Evolutionary conservation across 805 yeast species (phyloP).

Genomic region (Wickerhamiella shivajii): DNA sequence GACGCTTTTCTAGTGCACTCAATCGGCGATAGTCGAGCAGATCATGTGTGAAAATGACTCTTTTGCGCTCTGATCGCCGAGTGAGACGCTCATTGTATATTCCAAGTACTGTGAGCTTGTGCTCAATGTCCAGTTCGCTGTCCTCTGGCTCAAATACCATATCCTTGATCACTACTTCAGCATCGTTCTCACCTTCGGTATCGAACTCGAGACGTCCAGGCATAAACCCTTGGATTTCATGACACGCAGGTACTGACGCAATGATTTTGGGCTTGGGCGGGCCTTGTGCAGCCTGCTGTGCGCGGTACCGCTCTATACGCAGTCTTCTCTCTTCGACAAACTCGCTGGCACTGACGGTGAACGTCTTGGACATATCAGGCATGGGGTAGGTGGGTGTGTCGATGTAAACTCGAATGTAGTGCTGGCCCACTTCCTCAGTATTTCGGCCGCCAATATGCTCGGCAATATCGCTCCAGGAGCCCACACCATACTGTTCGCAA

Average conservation of each 20-base stretch:
- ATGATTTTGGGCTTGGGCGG: slow-evolving; percentile 75
- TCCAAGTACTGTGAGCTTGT: slow-evolving; percentile 74
- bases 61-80: slow-evolving; percentile 82
- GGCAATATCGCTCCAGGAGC: slow-evolving; percentile 97
- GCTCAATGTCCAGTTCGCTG: slow-evolving; percentile 70
- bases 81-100: slow-evolving; percentile 84
- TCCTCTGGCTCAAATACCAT: slow-evolving; percentile 94
- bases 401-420: slow-evolving; percentile 60
- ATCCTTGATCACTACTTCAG: slow-evolving; percentile 86
- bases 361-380: slow-evolving; percentile 68
- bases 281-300: slow-evolving; percentile 62
- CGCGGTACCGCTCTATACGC: slow-evolving; percentile 52
- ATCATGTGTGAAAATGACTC: slow-evolving; percentile 60
- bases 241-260: slow-evolving; percentile 90
- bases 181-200: slow-evolving; percentile 92
- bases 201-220: slow-evolving; percentile 97
- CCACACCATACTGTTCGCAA: slow-evolving; percentile 78
- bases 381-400: slow-evolving; percentile 66
- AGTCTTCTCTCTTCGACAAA: slow-evolving; percentile 53
- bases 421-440: slow-evolving; percentile 80
- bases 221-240: slow-evolving; percentile 95
- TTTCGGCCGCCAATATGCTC: slow-evolving; percentile 89
- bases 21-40: slow-evolving; percentile 74
- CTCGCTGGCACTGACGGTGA: slow-evolving; percentile 49
- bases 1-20: slow-evolving; percentile 67